A percentile compares a stretch with the other conserved stretches of the same genome.
Conservation (phyloP, 2,329 filamentous ascomycete genomes). For the Epichloe baconii region DNA sequence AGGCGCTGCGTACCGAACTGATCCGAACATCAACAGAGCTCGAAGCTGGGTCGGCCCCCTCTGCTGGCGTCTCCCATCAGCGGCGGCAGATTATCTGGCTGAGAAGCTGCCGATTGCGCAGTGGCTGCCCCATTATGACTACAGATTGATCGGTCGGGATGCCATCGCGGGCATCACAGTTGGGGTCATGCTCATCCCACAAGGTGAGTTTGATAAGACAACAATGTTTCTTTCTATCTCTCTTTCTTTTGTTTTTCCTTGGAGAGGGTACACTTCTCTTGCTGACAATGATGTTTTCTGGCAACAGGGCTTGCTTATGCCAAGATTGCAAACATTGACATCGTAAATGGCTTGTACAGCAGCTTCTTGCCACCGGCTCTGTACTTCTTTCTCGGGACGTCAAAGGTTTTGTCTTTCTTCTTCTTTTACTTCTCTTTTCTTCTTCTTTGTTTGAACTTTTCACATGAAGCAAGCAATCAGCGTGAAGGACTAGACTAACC, state of each 20-base stretch:
- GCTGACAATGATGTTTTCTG: background rate
- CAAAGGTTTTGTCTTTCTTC: conserved; percentile 29
- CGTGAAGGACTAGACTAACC: background rate
- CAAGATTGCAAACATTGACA: conserved; percentile 47
- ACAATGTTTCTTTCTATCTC: no score
- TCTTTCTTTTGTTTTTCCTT: no score
- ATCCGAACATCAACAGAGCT: conserved; percentile 15
- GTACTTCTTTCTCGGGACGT: conserved; percentile 48
- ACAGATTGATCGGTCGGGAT: conserved; percentile 48
- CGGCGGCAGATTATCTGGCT: conserved; percentile 39
- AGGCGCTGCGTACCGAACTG: conserved; percentile 11
- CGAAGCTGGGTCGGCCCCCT: conserved; percentile 13
- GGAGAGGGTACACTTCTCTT: no score
- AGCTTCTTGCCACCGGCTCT: conserved; percentile 44
- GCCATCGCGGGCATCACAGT: conserved; percentile 48
- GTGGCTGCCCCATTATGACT: conserved; percentile 50
- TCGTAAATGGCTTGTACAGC: conserved; percentile 46
- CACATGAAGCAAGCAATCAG: background rate
- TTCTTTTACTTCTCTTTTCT: background rate
- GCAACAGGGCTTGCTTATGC: conserved; percentile 42
- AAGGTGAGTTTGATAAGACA: conserved; percentile 16
- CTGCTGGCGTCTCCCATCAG: conserved; percentile 31
- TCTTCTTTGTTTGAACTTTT: no score
- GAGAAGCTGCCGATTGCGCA: conserved; percentile 49
- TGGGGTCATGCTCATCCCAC: conserved; percentile 47